Evolutionary conservation across 257 asterid species (phyloP).

Genomic region (Orobanche coerulescens): DNA sequence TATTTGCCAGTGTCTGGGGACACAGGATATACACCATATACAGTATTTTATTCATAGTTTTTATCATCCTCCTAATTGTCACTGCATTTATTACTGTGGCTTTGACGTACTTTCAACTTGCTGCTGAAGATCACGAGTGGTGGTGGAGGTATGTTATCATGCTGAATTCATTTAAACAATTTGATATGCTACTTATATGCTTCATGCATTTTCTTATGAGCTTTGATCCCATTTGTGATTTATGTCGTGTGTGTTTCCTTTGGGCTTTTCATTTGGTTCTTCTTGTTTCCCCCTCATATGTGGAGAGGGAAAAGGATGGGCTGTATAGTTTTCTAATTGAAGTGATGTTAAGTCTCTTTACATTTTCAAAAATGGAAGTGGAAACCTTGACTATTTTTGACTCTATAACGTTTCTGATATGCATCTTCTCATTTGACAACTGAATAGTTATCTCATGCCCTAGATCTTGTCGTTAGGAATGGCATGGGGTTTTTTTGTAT

Average conservation of each 20-base stretch:
- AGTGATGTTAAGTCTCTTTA: neutral
- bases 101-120: constrained; percentile 80
- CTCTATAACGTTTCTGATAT: neutral
- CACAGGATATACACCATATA: constrained; percentile 88
- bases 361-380: neutral
- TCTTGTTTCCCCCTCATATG: neutral
- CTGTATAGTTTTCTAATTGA: no score
- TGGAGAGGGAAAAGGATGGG: no score
- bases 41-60: constrained; percentile 79
- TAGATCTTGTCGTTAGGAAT: neutral
- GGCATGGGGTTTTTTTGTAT: neutral
- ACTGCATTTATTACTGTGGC: constrained; percentile 90
- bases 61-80: constrained; percentile 74
- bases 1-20: constrained; percentile 93
- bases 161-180: neutral
- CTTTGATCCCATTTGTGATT: neutral
- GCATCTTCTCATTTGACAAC: neutral
- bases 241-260: neutral
- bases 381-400: neutral
- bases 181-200: neutral
- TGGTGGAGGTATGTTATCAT: constrained; percentile 62
- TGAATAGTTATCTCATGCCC: neutral
- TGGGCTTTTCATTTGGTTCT: neutral
- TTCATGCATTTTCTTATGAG: neutral
- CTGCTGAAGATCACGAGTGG: constrained; percentile 98